Evolutionary conservation across 495 filamentous ascomycete species (phyloP).

Genomic region (Trichoderma orchidacearum): DNA sequence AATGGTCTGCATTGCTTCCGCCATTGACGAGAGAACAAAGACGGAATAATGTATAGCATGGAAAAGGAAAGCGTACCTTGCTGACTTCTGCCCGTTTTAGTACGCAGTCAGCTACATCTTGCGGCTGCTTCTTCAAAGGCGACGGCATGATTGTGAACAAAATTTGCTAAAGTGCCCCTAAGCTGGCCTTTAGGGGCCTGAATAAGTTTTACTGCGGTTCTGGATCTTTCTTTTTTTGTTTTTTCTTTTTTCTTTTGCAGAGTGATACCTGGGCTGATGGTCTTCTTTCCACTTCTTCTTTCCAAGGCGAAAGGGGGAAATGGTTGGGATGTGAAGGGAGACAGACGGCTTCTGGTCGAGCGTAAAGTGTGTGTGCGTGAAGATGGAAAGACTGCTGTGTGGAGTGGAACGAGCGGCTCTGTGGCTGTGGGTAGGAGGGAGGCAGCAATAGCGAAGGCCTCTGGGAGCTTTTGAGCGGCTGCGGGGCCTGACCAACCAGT

Average conservation of each 20-base stretch:
- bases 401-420: neutral
- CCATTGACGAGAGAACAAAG: neutral
- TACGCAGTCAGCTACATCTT: constrained; percentile 55
- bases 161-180: neutral
- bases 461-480: neutral
- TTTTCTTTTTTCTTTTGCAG: too few relatives aligned
- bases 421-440: neutral
- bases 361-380: neutral
- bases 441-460: neutral
- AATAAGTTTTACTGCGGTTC: neutral
- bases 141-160: constrained; percentile 32
- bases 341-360: neutral
- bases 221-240: neutral
- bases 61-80: constrained; percentile 47
- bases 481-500: neutral
- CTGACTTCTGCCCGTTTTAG: constrained; percentile 65
- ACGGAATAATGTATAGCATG: neutral
- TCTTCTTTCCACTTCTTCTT: neutral
- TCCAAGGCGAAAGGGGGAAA: neutral
- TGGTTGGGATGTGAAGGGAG: neutral
- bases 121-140: constrained; percentile 44
- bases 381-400: neutral
- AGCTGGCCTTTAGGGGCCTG: neutral
- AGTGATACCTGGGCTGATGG: neutral
- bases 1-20: neutral